Conservation (phyloP, 2,329 filamentous ascomycete genomes). For the Achaetomium macrosporum region DNA sequence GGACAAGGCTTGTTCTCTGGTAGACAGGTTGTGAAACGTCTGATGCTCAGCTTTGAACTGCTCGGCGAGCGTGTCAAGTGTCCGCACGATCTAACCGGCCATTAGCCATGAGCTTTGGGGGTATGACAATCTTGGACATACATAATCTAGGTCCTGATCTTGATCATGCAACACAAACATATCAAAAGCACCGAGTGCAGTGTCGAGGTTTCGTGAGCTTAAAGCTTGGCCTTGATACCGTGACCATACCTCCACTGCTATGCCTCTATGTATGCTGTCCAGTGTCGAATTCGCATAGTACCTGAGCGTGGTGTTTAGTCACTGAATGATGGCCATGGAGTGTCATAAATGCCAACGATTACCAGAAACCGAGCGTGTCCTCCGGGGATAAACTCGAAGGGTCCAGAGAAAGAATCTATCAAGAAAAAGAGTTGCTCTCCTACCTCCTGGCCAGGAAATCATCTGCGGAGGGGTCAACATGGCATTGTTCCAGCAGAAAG, state of each 20-base stretch:
- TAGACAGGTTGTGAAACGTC: conserved; percentile 50
- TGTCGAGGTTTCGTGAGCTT: conserved; percentile 50
- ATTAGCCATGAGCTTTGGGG: conserved; percentile 11
- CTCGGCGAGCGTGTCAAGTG: conserved; percentile 58
- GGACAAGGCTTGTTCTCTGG: conserved; percentile 60
- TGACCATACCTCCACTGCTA: conserved; percentile 74
- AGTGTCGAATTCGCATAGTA: conserved; percentile 72
- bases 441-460: conserved; percentile 73
- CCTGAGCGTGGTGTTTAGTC: conserved; percentile 35
- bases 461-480: conserved; percentile 51
- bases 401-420: background rate
- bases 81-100: conserved; percentile 15
- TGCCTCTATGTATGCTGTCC: conserved; percentile 71
- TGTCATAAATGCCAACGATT: background rate
- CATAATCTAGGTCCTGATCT: conserved; percentile 67
- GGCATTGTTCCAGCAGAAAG: conserved; percentile 62
- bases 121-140: conserved; percentile 32
- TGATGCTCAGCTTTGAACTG: conserved; percentile 50
- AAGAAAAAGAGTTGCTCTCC: conserved; percentile 3
- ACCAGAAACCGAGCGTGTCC: background rate
- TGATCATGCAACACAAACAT: conserved; percentile 76
- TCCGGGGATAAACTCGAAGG: background rate
- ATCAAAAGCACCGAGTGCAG: conserved; percentile 76
- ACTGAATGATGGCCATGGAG: background rate
- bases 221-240: conserved; percentile 40